Evolutionary conservation across 2,329 filamentous ascomycete species (phyloP), one percentile per base, ranked within the genome.

Genomic region (Calonectria pauciramosa): DNA sequence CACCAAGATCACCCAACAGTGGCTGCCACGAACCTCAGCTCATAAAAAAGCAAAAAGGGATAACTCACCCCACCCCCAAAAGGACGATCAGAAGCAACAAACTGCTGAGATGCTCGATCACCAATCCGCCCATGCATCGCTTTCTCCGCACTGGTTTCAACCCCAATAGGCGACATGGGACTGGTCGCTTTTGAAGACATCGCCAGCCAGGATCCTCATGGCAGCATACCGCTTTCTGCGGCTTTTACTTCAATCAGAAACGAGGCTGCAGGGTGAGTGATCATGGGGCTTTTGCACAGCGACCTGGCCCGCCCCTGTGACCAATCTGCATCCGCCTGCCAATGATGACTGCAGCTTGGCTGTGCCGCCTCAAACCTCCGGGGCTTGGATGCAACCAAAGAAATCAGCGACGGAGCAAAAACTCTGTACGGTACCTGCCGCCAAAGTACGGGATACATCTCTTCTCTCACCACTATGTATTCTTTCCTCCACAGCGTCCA

Each of bases 271-370:
- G 38, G 52, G 60, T 44, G 60, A 68, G 44, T 30, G 68, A 71
- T 70, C 72, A 74, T 54, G 63, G 60, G 63, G 59, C 65, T 60
- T 51, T 26, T n/a, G 23, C 28, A 26, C 34, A 44, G 72, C 36
- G 28, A 63, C 32, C 51, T 74, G 51, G 60, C 54, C 44, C 36
- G 47, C 68, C 47, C 51, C 36, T 30, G 28, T 74, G 34, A 52
- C 68, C 72, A 71, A 70, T 67, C 28, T 70, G 34, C 54, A 41
- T 68, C 54, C 51, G 30, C 44, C 63, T 68, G 32, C 44, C 26
- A 74, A 63, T 54, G 60, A 56, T 63, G 49, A 49, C 60, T 74
- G 52, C 72, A 71, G 63, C 63, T 68, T 65, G 64, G 68, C 68
- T 65, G 54, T 68, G 52, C 63, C 30, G 47, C 54, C 63, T 67